These are phyloP conservation scores for Pedinophyceae sp. DNA, from an alignment of 139 green algal species.

Conservation along the genomic window DNA sequence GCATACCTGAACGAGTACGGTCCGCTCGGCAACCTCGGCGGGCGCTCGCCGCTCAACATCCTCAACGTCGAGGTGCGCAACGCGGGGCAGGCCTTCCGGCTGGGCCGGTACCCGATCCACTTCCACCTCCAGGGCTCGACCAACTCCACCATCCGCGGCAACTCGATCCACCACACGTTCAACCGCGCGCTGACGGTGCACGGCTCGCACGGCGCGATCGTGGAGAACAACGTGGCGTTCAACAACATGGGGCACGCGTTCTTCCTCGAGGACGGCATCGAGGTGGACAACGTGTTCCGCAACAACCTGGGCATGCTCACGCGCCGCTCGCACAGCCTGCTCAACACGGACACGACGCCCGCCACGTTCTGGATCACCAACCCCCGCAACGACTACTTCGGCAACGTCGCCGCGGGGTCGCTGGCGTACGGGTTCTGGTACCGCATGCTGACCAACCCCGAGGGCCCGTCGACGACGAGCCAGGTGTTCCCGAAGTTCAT, in stretches of 20 bases:
- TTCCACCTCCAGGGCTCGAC: constrained; percentile 9
- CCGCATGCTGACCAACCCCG: constrained; percentile 15
- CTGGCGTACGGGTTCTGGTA: constrained; percentile 21
- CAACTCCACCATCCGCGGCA: constrained; percentile 6
- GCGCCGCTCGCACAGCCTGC: constrained; percentile 20
- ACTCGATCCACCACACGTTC: constrained; percentile 15
- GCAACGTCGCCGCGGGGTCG: constrained; percentile 32
- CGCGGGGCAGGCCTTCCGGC: constrained; percentile 3
- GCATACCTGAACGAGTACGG: background rate
- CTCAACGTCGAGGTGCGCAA: constrained; percentile 1
- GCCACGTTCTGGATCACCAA: constrained; percentile 70
- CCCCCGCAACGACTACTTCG: constrained; percentile 41
- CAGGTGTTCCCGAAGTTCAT: constrained; percentile 35
- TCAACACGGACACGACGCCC: constrained; percentile 52
- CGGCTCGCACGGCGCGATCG: constrained; percentile 10
- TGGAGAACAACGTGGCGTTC: constrained; percentile 37
- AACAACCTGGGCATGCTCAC: constrained; percentile 52
- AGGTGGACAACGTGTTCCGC: constrained; percentile 21
- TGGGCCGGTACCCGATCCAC: constrained; percentile 8
- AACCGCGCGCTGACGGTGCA: constrained; percentile 15
- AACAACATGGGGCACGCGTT: constrained; percentile 48
- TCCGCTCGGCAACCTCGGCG: background rate
- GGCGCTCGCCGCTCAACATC: background rate
- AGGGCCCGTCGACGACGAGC: constrained; percentile 17
- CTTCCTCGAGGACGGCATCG: constrained; percentile 39